A percentile compares a stretch with the other conserved stretches of the same genome.
Conservation (phyloP, 345 rosid genomes). For the Bruguiera gymnorhiza region DNA sequence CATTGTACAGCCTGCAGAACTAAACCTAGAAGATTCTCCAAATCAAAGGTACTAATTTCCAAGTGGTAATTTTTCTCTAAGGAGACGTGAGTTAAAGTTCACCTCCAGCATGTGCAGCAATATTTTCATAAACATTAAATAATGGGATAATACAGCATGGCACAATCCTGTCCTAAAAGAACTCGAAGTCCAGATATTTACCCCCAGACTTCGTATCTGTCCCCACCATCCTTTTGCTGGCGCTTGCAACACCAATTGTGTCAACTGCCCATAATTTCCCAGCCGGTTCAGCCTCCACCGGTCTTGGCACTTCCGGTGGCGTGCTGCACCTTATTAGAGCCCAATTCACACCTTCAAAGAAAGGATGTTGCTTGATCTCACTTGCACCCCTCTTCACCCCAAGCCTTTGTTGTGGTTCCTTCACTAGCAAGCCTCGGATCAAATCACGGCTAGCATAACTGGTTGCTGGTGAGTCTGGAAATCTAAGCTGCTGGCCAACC, state of each 20-base stretch:
- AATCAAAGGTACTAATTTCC: constrained; percentile 16
- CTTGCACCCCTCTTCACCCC: constrained; percentile 98
- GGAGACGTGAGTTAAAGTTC: neutral
- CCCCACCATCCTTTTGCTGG: constrained; percentile 65
- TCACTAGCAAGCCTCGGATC: constrained; percentile 74
- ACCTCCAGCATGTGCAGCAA: constrained; percentile 11
- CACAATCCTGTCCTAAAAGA: constrained; percentile 47
- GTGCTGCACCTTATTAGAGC: constrained; percentile 95
- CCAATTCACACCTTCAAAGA: constrained; percentile 97
- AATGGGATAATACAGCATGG: neutral
- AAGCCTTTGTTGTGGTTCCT: constrained; percentile 87
- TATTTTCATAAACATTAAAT: constrained; percentile 19
- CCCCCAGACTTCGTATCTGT: constrained; percentile 73
- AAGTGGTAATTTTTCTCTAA: neutral
- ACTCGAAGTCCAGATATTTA: constrained; percentile 94
- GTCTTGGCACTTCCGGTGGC: constrained; percentile 94
- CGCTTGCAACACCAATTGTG: constrained; percentile 63
- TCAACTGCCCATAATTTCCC: constrained; percentile 58
- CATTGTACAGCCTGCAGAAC: neutral
- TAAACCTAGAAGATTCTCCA: constrained; percentile 1
- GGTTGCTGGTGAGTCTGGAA: constrained; percentile 88
- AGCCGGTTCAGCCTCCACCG: constrained; percentile 60
- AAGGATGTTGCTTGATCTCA: constrained; percentile 95
- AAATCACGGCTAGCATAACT: constrained; percentile 79
- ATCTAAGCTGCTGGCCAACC: constrained; percentile 85